phyloP scores from a whole-genome alignment of 2,329 filamentous ascomycete species.

The Cercospora sp. region DNA sequence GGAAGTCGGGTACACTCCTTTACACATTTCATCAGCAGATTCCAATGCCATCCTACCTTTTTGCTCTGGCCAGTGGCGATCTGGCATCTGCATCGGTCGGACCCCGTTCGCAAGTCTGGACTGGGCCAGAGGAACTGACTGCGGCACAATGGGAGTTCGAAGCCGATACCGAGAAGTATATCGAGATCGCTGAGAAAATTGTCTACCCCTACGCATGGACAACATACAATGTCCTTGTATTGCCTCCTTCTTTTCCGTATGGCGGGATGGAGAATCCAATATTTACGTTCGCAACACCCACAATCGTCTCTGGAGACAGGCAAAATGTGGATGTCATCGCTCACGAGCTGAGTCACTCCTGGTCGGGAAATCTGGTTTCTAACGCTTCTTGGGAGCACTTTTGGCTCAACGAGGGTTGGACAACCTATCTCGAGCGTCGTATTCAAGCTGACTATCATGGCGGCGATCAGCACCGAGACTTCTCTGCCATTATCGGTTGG shows the following conservation, averaged over 20 bases:
- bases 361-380: conserved; percentile 84
- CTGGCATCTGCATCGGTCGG: conserved; percentile 84
- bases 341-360: conserved; percentile 74
- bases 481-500: conserved; percentile 95
- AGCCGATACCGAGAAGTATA: conserved; percentile 85
- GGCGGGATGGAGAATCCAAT: conserved; percentile 66
- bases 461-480: conserved; percentile 85
- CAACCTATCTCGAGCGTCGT: conserved; percentile 86
- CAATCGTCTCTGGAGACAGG: conserved; percentile 77
- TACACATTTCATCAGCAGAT: conserved; percentile 89
- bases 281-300: conserved; percentile 93
- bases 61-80: conserved; percentile 84
- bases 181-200: conserved; percentile 76
- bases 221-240: conserved; percentile 87
- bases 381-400: conserved; percentile 82
- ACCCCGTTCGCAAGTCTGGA: conserved; percentile 78
- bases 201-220: conserved; percentile 92
- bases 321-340: conserved; percentile 97
- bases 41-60: conserved; percentile 91
- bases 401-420: conserved; percentile 78
- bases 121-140: conserved; percentile 81
- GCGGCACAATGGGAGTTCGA: conserved; percentile 90
- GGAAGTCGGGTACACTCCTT: conserved; percentile 56
- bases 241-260: conserved; percentile 88
- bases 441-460: conserved; percentile 71